These are phyloP conservation scores for Xylaria acuta DNA, from an alignment of 495 filamentous ascomycete species.

Conservation along the genomic window DNA sequence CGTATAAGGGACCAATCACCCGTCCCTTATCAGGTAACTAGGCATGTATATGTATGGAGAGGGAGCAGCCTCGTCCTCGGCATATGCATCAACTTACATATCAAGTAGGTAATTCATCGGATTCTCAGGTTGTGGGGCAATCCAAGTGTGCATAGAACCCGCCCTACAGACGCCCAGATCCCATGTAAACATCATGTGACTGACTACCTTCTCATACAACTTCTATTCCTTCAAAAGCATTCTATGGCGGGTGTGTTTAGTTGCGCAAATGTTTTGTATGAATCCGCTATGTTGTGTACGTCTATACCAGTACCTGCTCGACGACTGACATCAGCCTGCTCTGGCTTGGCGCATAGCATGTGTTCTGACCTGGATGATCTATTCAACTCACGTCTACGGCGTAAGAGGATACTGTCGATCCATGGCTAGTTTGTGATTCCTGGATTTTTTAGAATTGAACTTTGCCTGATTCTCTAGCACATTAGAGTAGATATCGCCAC, in stretches of 20 bases:
- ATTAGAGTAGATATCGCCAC: not conserved
- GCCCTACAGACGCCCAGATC: not conserved
- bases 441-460: not conserved
- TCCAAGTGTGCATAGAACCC: not conserved
- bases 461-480: not conserved
- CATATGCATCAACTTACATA: not conserved
- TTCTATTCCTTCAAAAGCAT: constrained; percentile 1
- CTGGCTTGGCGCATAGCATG: not conserved
- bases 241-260: not conserved
- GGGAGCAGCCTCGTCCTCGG: constrained; percentile 2
- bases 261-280: not conserved
- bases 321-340: not conserved
- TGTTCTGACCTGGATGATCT: not conserved
- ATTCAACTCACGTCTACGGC: not conserved
- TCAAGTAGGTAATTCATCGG: not conserved
- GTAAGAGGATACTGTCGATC: not conserved
- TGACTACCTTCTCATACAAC: not conserved
- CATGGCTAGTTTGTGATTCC: not conserved
- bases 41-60: not conserved
- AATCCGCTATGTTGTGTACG: not conserved
- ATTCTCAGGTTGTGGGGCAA: not conserved
- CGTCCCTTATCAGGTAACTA: not conserved
- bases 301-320: not conserved
- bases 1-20: constrained; percentile 9
- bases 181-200: not conserved